Evolutionary conservation across 2,329 filamentous ascomycete genomes (phyloP).

Genomic region (Talaromyces albobiverticillius): DNA sequence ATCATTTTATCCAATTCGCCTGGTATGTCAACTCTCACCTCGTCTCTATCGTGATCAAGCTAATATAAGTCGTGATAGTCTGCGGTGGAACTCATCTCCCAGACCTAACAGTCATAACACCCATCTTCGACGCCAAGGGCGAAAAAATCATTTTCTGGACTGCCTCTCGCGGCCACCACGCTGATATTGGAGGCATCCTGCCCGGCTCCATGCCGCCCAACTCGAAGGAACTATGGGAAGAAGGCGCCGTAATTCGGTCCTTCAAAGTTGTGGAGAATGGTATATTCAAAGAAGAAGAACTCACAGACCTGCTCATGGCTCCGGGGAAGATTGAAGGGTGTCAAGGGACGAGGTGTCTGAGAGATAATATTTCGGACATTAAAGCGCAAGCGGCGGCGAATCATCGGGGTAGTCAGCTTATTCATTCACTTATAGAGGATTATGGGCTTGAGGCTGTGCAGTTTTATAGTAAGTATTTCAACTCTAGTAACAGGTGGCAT

Average conservation of each 20-base stretch:
- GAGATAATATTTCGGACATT: conserved; percentile 45
- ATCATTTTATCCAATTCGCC: conserved; percentile 58
- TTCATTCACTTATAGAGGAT: conserved; percentile 35
- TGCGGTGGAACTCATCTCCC: conserved; percentile 6
- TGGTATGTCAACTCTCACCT: neutral
- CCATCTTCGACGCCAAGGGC: conserved; percentile 3
- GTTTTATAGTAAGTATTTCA: no score
- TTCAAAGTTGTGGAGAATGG: conserved; percentile 31
- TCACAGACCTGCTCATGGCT: conserved; percentile 29
- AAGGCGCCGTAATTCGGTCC: conserved; percentile 35
- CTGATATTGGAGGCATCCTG: conserved; percentile 10
- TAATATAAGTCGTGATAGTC: neutral
- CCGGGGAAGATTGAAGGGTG: conserved; percentile 16
- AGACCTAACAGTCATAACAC: conserved; percentile 10
- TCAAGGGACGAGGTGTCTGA: conserved; percentile 24
- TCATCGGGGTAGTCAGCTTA: conserved; percentile 37
- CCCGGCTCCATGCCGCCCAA: conserved; percentile 37
- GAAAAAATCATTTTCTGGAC: conserved; percentile 11
- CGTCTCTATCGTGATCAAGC: neutral
- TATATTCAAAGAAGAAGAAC: conserved; percentile 32
- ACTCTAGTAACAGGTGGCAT: no score
- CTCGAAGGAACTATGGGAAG: conserved; percentile 36
- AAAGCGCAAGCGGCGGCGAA: conserved; percentile 47
- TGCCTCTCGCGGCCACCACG: conserved; percentile 5
- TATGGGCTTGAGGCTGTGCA: conserved; percentile 34